These are phyloP conservation scores for Vickermania ingenoplastis DNA, from an alignment of 208 protist species.

Conservation along the genomic window DNA sequence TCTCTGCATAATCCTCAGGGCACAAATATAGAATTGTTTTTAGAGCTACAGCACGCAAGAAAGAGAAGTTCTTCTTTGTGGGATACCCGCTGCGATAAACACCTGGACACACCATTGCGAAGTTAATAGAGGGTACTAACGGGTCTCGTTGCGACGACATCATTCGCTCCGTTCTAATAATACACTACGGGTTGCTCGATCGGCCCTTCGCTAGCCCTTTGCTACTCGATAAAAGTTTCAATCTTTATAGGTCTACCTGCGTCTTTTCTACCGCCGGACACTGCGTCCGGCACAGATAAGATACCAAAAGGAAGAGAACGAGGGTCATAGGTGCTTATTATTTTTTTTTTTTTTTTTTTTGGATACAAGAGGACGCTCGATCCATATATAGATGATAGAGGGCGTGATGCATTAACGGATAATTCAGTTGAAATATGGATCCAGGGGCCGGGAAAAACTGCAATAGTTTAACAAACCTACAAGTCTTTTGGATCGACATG, in stretches of 20 bases:
- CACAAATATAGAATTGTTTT: conserved; percentile 93
- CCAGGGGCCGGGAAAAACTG: no score
- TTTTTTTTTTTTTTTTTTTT: background rate
- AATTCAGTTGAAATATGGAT: no score
- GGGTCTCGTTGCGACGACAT: conserved; percentile 26
- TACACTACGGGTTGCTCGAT: no score
- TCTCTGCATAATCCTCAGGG: conserved; percentile 90
- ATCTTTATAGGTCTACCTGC: no score
- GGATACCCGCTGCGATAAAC: conserved; percentile 95
- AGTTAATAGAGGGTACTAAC: conserved; percentile 89
- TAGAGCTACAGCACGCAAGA: conserved; percentile 90
- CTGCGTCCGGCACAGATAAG: no score
- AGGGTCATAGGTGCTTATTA: no score
- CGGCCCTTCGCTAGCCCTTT: no score
- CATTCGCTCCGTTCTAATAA: background rate
- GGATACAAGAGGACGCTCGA: background rate
- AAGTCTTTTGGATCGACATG: background rate
- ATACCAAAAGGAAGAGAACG: no score
- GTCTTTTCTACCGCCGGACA: no score
- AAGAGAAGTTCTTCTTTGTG: conserved; percentile 95
- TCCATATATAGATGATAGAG: background rate
- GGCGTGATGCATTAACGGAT: no score
- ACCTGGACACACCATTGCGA: conserved; percentile 93
- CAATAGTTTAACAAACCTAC: no score
- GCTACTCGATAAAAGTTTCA: no score